Conservation (phyloP, 495 filamentous ascomycete genomes). For the Trichoderma parareesei region DNA sequence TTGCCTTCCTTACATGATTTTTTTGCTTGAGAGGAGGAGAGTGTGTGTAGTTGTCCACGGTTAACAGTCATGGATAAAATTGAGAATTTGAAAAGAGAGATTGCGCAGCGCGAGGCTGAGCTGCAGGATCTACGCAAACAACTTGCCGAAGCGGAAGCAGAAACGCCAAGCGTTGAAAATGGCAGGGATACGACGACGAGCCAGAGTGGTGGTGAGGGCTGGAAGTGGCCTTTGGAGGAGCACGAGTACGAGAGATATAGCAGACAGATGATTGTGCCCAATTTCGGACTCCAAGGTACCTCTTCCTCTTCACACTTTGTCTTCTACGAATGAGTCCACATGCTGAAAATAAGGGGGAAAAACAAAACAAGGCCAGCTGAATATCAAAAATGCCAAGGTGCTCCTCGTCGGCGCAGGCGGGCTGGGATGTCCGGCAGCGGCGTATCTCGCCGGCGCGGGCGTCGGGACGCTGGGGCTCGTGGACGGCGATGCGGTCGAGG, state of each 20-base stretch:
- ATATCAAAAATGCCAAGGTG: constrained; percentile 59
- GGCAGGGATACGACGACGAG: neutral
- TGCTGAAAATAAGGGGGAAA: constrained; percentile 5
- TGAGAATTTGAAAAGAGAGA: constrained; percentile 4
- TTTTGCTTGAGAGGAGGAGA: neutral
- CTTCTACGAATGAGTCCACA: neutral
- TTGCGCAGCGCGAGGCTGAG: constrained; percentile 9
- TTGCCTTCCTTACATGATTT: neutral
- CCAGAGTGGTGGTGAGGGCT: constrained; percentile 10
- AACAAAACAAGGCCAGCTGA: constrained; percentile 58
- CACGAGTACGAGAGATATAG: constrained; percentile 83
- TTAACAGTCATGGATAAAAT: constrained; percentile 7
- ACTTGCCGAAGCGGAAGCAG: neutral
- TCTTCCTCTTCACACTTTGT: neutral
- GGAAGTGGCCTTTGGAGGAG: constrained; percentile 52
- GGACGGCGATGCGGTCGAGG: constrained; percentile 81
- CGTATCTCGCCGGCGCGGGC: constrained; percentile 83
- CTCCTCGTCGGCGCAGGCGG: constrained; percentile 90
- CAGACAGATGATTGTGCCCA: constrained; percentile 83
- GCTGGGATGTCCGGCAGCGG: constrained; percentile 82
- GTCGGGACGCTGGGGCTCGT: constrained; percentile 76
- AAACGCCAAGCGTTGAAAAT: neutral
- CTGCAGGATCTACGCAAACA: constrained; percentile 5
- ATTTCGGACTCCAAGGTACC: constrained; percentile 71
- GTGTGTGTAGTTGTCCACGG: neutral